Evolutionary conservation across 2,329 filamentous ascomycete species (phyloP), one percentile per base, ranked within the genome.

Genomic region (Cadophora sp.): DNA sequence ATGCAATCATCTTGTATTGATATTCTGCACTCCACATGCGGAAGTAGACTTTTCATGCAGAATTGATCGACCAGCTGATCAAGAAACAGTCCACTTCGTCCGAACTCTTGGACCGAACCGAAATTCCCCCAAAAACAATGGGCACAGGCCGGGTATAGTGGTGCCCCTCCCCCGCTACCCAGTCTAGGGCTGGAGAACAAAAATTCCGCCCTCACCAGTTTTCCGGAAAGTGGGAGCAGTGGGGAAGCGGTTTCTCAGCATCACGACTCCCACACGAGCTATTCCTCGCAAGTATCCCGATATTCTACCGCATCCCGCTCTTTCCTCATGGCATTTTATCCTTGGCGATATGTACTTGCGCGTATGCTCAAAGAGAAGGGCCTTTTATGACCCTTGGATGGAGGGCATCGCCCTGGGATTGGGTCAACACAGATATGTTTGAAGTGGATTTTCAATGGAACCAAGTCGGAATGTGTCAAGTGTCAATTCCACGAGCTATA

Each of bases 361-460:
- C 4, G 37, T 24, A 40, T 59, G 55, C 3, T n/a, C 43, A n/a
- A 5, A 59, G 29, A 59, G 55, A 26, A 59, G 55, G 55, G 31
- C 55, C 55, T 59, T 59, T 59, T 59, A 37, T 34, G 53, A 24
- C 43, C 31, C 34, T 59, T 59, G 31, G 34, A 26, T 11, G 22
- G 29, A 37, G 53, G 19, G 11, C 19, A n/a, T 37, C 14, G 12
- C 26, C 19, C 31, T 59, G 31, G n/a, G 26, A 59, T 43, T 43
- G 55, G 55, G 43, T 59, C 8, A 40, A 59, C 22, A 16, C 31
- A 26, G 11, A 59, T 1, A 22, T 26, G 12, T 59, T 3, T 40
- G 2, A 37, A 12, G 55, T 40, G 55, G 55, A 26, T 59, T 9
- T 16, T 34, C 11, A 27, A 11, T 31, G 8, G 26, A 12, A 9